Percentiles rank a stretch among this genome's conserved stretches.
phyloP scores from a whole-genome alignment of 2,329 filamentous ascomycete genomes.

The Fusarium sp. region DNA sequence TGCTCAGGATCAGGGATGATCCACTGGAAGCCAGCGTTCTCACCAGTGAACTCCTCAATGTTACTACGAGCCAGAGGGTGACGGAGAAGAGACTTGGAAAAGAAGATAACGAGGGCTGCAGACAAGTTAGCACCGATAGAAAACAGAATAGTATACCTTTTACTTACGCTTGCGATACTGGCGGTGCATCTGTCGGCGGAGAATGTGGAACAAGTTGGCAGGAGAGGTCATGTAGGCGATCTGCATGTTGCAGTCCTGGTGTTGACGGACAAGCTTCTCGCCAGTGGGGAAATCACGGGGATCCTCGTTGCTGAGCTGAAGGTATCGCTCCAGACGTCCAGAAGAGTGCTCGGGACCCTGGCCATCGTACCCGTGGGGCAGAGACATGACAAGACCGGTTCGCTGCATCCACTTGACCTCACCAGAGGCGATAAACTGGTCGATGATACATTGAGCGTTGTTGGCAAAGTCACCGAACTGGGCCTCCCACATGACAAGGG shows the following conservation, averaged over 20 bases:
- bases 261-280: conserved; percentile 93
- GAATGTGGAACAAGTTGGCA: conserved; percentile 93
- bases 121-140: conserved; percentile 26
- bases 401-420: conserved; percentile 99
- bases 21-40: conserved; percentile 91
- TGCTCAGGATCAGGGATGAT: conserved; percentile 93
- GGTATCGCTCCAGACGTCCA: conserved; percentile 94
- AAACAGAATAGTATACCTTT: neutral
- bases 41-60: conserved; percentile 89
- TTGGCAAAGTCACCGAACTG: conserved; percentile 99
- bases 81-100: conserved; percentile 95
- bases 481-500: conserved; percentile 98
- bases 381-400: conserved; percentile 93
- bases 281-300: conserved; percentile 88
- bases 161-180: conserved; percentile 98
- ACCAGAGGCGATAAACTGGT: conserved; percentile 97
- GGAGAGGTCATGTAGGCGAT: conserved; percentile 97
- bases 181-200: conserved; percentile 97
- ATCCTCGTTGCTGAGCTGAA: conserved; percentile 97
- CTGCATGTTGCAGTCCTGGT: conserved; percentile 99
- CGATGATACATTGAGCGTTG: conserved; percentile 98
- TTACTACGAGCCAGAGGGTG: conserved; percentile 90
- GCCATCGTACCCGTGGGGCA: conserved; percentile 97
- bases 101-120: conserved; percentile 88
- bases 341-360: conserved; percentile 99